Conservation (phyloP, 306 rosid species). For the Adenanthera pavonina region DNA sequence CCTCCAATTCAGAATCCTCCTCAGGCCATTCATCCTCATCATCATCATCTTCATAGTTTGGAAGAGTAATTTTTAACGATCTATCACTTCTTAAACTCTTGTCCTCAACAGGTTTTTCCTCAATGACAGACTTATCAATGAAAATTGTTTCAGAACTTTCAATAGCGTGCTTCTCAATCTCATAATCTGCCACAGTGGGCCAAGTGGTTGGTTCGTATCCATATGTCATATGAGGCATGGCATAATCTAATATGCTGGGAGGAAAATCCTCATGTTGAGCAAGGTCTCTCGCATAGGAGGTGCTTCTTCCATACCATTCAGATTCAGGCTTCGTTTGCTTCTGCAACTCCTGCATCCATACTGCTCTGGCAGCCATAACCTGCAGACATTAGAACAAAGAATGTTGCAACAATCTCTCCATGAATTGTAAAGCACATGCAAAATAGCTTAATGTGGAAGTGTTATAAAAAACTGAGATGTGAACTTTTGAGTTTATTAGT, state of each 20-base stretch:
- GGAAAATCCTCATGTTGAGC: conserved; percentile 52
- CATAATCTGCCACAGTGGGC: conserved; percentile 50
- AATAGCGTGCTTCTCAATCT: conserved; percentile 57
- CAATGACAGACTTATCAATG: conserved; percentile 70
- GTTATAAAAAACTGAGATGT: not conserved
- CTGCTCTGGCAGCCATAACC: conserved; percentile 82
- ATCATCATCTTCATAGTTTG: conserved; percentile 46
- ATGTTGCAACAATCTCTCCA: conserved; percentile 3
- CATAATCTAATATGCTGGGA: conserved; percentile 45
- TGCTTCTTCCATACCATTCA: conserved; percentile 55
- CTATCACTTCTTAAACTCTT: conserved; percentile 49
- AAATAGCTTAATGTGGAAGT: conserved; percentile 15
- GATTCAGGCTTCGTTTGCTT: conserved; percentile 62
- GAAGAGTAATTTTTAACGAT: conserved; percentile 54
- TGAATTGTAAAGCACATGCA: not conserved
- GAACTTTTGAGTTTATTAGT: conserved; percentile 8
- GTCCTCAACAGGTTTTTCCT: conserved; percentile 58
- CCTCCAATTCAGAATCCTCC: conserved; percentile 75
- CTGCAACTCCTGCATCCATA: conserved; percentile 97
- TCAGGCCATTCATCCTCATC: conserved; percentile 87
- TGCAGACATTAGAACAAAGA: conserved; percentile 45
- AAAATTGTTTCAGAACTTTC: conserved; percentile 60
- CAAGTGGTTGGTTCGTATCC: conserved; percentile 47
- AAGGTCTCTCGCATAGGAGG: conserved; percentile 50
- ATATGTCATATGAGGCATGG: conserved; percentile 41